These are phyloP conservation scores for Xylaria nigripes DNA, from an alignment of 495 filamentous ascomycete species.

Conservation along the genomic window DNA sequence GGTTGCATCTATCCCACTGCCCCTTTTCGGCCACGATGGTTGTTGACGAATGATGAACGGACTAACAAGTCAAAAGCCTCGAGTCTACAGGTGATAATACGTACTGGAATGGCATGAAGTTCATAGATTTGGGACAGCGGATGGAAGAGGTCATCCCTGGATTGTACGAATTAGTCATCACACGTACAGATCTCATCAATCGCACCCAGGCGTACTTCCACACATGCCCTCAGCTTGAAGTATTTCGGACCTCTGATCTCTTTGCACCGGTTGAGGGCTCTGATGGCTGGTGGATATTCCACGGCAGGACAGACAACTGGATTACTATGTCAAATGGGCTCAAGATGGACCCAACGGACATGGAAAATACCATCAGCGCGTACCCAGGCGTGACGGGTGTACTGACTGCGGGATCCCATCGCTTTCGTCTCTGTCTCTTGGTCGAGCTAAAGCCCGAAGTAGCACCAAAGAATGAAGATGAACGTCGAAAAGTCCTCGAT, in stretches of 20 bases:
- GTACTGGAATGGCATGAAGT: conserved; percentile 21
- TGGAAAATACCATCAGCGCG: conserved; percentile 34
- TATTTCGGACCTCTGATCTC: conserved; percentile 45
- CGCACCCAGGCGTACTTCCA: conserved; percentile 25
- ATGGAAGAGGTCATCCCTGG: conserved; percentile 25
- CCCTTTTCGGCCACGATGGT: neutral
- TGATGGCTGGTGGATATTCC: conserved; percentile 36
- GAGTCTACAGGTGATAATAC: conserved; percentile 15
- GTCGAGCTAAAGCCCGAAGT: conserved; percentile 31
- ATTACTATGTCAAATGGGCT: conserved; percentile 50
- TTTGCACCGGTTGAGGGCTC: conserved; percentile 36
- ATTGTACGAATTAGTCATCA: conserved; percentile 23
- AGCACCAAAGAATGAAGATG: neutral
- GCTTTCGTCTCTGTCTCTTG: conserved; percentile 39
- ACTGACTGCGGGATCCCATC: conserved; percentile 37
- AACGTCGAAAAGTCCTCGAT: neutral
- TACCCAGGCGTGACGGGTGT: conserved; percentile 34
- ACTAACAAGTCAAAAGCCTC: conserved; percentile 1
- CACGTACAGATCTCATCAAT: conserved; percentile 15
- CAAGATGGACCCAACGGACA: conserved; percentile 44
- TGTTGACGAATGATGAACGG: neutral
- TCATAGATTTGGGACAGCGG: conserved; percentile 22
- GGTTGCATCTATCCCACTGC: neutral
- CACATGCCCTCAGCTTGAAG: conserved; percentile 36
- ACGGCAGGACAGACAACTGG: conserved; percentile 45